phyloP scores from a whole-genome alignment of 2,329 filamentous ascomycete genomes.

The Dendryphion nanum region DNA sequence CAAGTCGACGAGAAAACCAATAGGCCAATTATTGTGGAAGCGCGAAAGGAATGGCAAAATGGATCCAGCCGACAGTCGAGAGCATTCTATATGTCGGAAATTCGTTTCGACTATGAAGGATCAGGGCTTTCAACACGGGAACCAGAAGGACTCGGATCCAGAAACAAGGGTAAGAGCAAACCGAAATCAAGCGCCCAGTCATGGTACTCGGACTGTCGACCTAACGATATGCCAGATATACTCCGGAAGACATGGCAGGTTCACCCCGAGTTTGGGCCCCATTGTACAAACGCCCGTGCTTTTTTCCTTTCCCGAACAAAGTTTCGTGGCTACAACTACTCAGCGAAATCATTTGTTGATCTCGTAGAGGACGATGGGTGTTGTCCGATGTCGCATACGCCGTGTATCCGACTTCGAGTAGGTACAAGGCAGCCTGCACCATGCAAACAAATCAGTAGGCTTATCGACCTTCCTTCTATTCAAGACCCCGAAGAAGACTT shows the following conservation, averaged over 20 bases:
- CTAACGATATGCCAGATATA: conserved; percentile 38
- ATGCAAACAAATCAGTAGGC: too few relatives aligned
- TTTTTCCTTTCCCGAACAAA: conserved; percentile 56
- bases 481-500: too few relatives aligned
- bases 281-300: conserved; percentile 39
- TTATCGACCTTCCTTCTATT: too few relatives aligned
- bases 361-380: conserved; percentile 53
- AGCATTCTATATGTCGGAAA: conserved; percentile 62
- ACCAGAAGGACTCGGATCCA: too few relatives aligned
- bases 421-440: conserved; percentile 45
- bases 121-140: too few relatives aligned
- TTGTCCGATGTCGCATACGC: conserved; percentile 24
- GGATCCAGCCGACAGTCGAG: conserved; percentile 58
- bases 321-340: conserved; percentile 55
- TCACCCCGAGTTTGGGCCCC: conserved; percentile 50
- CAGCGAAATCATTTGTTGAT: conserved; percentile 58
- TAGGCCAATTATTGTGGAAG: conserved; percentile 62
- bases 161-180: not conserved
- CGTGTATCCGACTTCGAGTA: conserved; percentile 51
- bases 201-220: conserved; percentile 32
- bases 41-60: conserved; percentile 64
- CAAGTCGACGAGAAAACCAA: conserved; percentile 60
- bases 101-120: too few relatives aligned
- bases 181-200: conserved; percentile 28
- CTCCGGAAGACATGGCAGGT: conserved; percentile 44